Base-by-base conservation (phyloP, 805 yeast genomes). In the Saturnispora besseyi region DNA sequence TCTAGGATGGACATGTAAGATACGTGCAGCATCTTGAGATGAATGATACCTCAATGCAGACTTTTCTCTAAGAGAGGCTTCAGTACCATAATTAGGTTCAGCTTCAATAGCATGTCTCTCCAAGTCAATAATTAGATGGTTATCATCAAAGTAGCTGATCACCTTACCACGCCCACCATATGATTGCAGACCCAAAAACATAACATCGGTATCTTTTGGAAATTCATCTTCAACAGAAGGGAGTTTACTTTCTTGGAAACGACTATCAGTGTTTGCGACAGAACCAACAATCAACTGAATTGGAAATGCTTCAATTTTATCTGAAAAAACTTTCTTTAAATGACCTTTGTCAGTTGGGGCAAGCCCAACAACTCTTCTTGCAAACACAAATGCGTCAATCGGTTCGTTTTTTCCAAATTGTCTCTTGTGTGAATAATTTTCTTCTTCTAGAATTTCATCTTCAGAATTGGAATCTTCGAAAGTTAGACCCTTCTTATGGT, bases 181-280 rank as follows among this genome's bases (percentile, higher is more conserved):
- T 2, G 90, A 95, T 64, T 81, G 80, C 28, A 82, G 87, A 44
- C 97, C 95, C 53, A 93, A 71, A 62, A 87, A 87, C 8, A 91
- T 78, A 28, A 82, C 90, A 46, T 79, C 77, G 0, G 85, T 75
- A 13, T 77, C 82, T 4, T 75, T 48, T 18, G 97, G 97, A 66
- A 76, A 93, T 63, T 91, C 97, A 55, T 86, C 79, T 7, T 79
- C 82, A 51, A 93, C 71, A 6, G 96, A 88, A 34, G 78, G 61
- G 2, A 97, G 87, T 1, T 82, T 79, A 55, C 81, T 79, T 59
- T 87, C 88, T 31, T 69, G 66, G 61, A 71, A 87, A 62, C 99
- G 76, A 55, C 69, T 72, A 64, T 93, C 99, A 55, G 78, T 78
- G 61, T 87, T 79, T 22, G 69, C 68, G 28, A 93, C 89, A 29